Conservation (phyloP, 2,329 filamentous ascomycete species). For the Arachnomyces sp. region DNA sequence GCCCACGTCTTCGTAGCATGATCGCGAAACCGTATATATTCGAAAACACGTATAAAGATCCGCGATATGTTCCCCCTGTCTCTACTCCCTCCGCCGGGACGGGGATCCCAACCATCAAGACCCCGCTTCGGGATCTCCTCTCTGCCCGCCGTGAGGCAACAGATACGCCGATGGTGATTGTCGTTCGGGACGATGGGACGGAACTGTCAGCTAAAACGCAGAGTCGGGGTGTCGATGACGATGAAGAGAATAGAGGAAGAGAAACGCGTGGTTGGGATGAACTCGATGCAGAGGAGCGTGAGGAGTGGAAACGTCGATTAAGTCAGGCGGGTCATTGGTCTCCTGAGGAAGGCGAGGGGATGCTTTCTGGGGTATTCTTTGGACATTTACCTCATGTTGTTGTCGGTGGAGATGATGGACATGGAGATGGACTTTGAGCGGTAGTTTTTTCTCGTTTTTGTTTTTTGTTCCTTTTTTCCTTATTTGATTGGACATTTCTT, state of each 20-base stretch:
- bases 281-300: constrained; percentile 54
- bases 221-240: neutral
- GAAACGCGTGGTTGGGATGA: constrained; percentile 55
- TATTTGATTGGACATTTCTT: neutral
- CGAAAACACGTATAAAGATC: constrained; percentile 15
- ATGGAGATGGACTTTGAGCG: too few species aligned
- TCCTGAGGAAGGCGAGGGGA: constrained; percentile 67
- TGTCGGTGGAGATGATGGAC: constrained; percentile 24
- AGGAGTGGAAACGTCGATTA: constrained; percentile 62
- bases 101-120: constrained; percentile 8
- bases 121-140: constrained; percentile 22
- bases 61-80: constrained; percentile 11
- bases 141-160: constrained; percentile 18
- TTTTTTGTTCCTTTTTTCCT: constrained; percentile 1
- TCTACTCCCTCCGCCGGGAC: constrained; percentile 8
- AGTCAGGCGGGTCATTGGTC: constrained; percentile 68
- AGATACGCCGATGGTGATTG: constrained; percentile 1
- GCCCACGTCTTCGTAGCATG: constrained; percentile 39
- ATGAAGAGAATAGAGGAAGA: neutral
- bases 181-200: constrained; percentile 11
- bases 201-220: neutral
- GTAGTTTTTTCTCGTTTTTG: neutral
- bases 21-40: constrained; percentile 34
- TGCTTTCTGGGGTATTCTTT: constrained; percentile 73
- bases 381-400: constrained; percentile 61